Evolutionary conservation across 2,329 filamentous ascomycete genomes (phyloP), one percentile per base, ranked within the genome.

Genomic region (Nannizzia gypsea): DNA sequence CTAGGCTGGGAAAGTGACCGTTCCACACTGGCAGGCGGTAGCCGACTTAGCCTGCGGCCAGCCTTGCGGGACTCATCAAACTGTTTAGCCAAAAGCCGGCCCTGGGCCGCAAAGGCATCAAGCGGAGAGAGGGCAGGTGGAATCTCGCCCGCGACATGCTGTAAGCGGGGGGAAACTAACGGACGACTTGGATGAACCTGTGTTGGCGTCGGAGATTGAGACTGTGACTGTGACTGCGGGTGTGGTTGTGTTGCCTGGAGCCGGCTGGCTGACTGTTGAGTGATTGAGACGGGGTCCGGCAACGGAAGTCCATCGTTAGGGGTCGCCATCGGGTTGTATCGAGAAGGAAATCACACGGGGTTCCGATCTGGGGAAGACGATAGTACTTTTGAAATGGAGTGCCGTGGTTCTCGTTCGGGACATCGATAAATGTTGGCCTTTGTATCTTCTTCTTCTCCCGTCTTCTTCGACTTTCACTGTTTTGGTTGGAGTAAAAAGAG

Each of bases 41-140:
- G 77, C 46, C 92, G 83, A 74, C 91, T 96, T 74, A 96, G 82
- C 61, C 91, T 83, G 64, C 85, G 84, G 56, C 89, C 90, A 63
- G 83, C 82, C 69, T 83, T 85, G 68, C 83, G 82, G 64, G 83
- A 86, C 66, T 93, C 86, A 72, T 96, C 87, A 63, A 99, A 83
- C 73, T 95, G 88, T 74, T 84, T 88, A 42, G 90, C 90, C 57
- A 99, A 81, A 67, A 95, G 77, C 61, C 92, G 86, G 67, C 91
- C 95, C 70, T 97, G 92, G 63, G 92, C 81, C 22, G 92, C 92
- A 71, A 99, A 95, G 55, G 92, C 92, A 79, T 99, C 93, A 64
- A 99, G 82, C 9, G 93, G 93, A 6, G 93, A 97, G 60, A 97
- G 80, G 58, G 93, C 88, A 3, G 93, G 93, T 20, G 93, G 92